Base-by-base conservation (phyloP, 2,329 filamentous ascomycete species). In the Drechslera avenae region DNA sequence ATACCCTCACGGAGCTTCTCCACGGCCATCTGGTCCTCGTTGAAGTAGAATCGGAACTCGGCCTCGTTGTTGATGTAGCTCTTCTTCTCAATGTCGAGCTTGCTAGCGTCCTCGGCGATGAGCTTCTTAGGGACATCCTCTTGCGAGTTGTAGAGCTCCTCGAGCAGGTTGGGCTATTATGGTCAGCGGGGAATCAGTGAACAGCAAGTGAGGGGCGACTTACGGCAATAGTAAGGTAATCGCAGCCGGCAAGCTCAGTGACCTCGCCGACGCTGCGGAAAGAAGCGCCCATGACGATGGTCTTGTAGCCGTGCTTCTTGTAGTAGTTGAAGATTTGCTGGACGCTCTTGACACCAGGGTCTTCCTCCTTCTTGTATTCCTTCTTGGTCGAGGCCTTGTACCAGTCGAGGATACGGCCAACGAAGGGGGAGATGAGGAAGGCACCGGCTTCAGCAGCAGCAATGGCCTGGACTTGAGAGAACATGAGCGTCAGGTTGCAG, bases 1-100 rank as follows among this genome's bases (percentile, higher is more conserved):
- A 99, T 99, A 79, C 94, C 94, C 81, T 99, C 94, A 57, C 92
- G 90, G 68, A 99, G 87, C 89, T 99, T 99, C 88, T 97, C 92
- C 64, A 96, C 91, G 59, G 90, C 94, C 94, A 99, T 99, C 78
- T 93, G 89, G 73, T 99, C 91, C 85, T 99, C 94, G 85, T 99
- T 99, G 87, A 99, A 96, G 80, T 92, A 89, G 83, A 97, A 99
- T 77, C 94, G 91, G 92, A 97, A 99, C 41, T 79, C 73, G 46
- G 91, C 71, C 85, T 99, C 94, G 78, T 94, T 82, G 74, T 88
- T 85, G 78, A 99, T 88, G 85, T 96, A 99, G 51, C 81, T 81
- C 83, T 89, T 90, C 89, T 91, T 96, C 81, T 88, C 79, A 64
- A 99, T 84, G 78, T 94, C 78, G 62, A 94, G 84, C 50, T 79